These are phyloP conservation scores for Zymoseptoria brevis DNA, from an alignment of 2,329 filamentous ascomycete genomes.

Conservation along the genomic window DNA sequence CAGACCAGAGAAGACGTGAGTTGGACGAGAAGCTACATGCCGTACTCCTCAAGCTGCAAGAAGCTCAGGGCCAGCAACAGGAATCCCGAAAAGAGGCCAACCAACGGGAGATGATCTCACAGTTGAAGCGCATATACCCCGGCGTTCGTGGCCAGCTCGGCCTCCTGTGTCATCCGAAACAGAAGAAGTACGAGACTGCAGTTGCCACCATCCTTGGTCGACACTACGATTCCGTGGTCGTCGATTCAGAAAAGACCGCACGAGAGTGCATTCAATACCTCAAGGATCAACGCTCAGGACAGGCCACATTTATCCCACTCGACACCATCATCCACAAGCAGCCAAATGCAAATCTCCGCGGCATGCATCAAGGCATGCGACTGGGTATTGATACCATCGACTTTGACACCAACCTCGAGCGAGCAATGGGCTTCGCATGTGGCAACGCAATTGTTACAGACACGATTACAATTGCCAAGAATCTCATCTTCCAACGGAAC, in stretches of 20 bases:
- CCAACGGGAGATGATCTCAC: conserved; percentile 74
- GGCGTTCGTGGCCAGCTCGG: conserved; percentile 86
- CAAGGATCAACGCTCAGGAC: conserved; percentile 77
- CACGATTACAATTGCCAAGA: conserved; percentile 73
- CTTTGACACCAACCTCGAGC: conserved; percentile 78
- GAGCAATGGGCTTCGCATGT: conserved; percentile 90
- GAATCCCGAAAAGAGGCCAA: conserved; percentile 75
- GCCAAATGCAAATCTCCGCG: conserved; percentile 83
- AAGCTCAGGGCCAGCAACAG: conserved; percentile 75
- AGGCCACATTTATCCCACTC: conserved; percentile 89
- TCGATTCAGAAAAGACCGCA: conserved; percentile 90
- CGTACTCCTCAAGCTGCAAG: conserved; percentile 68
- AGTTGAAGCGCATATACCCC: conserved; percentile 82
- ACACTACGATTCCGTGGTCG: conserved; percentile 89
- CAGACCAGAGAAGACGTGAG: conserved; percentile 75
- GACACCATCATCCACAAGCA: conserved; percentile 96
- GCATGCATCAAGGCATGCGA: conserved; percentile 71
- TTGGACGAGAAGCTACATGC: conserved; percentile 86
- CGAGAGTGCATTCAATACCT: conserved; percentile 92
- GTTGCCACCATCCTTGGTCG: conserved; percentile 86
- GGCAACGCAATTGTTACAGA: conserved; percentile 94
- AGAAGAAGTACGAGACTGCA: conserved; percentile 92
- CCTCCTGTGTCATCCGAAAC: conserved; percentile 89
- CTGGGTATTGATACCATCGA: conserved; percentile 94
- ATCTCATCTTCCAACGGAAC: conserved; percentile 75